Evolutionary conservation across 805 yeast species (phyloP).

Genomic region (Kregervanrija delftensis): DNA sequence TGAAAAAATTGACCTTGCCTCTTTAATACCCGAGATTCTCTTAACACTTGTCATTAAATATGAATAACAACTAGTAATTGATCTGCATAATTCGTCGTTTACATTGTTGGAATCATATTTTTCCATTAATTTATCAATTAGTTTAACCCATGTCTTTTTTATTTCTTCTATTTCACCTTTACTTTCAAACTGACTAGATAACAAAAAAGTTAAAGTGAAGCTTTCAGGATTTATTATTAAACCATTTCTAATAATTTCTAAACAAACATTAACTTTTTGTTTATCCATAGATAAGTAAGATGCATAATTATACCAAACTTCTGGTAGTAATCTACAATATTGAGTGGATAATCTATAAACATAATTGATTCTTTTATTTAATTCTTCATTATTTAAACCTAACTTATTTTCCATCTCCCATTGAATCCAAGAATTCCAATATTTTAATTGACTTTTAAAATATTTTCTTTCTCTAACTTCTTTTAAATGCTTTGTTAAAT

Average conservation of each 20-base stretch:
- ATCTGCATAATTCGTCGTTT: slow-evolving; percentile 16
- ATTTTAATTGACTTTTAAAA: slow-evolving; percentile 36
- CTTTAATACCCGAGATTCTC: slow-evolving; percentile 39
- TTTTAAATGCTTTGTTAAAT: slow-evolving; percentile 33
- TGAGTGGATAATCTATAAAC: slow-evolving; percentile 68
- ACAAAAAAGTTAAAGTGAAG: slow-evolving; percentile 54
- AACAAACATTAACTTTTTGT: slow-evolving; percentile 11
- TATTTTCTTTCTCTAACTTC: slow-evolving; percentile 11
- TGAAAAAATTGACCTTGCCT: slow-evolving; percentile 67
- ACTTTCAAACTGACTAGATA: slow-evolving; percentile 65
- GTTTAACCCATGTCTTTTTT: slow-evolving; percentile 38
- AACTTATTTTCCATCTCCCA: slow-evolving; percentile 75
- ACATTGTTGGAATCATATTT: slow-evolving; percentile 13
- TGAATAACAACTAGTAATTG: slow-evolving; percentile 61
- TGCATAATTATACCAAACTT: slow-evolving; percentile 65
- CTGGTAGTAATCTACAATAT: slow-evolving; percentile 57
- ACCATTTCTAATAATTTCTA: slow-evolving; percentile 48
- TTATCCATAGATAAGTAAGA: slow-evolving; percentile 14
- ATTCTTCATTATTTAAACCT: slow-evolving; percentile 42
- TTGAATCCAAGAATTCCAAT: slow-evolving; percentile 70
- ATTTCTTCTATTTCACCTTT: slow-evolving; percentile 46
- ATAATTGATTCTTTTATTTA: slow-evolving; percentile 55
- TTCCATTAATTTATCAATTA: slow-evolving; percentile 40
- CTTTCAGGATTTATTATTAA: slow-evolving; percentile 63
- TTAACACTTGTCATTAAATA: slow-evolving; percentile 67